Conservation (phyloP, 1,284 basidiomycete genomes). For the Apiotrichum porosum region DNA sequence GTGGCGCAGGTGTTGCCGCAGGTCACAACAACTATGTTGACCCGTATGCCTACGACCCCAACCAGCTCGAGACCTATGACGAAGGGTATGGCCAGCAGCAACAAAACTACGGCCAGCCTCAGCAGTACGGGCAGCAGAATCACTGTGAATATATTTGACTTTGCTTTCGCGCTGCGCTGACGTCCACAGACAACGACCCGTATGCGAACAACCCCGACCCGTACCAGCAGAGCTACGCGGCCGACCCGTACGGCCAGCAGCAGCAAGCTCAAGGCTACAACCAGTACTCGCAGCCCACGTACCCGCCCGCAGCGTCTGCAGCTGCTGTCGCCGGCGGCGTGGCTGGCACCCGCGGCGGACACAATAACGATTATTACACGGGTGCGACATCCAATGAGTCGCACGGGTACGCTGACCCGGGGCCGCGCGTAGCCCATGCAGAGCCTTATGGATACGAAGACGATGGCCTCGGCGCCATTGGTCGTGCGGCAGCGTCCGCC, state of each 20-base stretch:
- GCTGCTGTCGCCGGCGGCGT: constrained; percentile 1
- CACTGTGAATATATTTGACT: neutral
- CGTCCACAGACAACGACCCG: constrained; percentile 16
- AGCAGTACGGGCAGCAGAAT: neutral
- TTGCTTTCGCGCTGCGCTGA: too few species aligned
- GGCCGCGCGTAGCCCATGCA: neutral
- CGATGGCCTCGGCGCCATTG: constrained; percentile 36
- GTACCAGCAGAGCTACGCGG: constrained; percentile 11
- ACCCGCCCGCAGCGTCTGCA: neutral
- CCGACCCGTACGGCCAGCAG: neutral
- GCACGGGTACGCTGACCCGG: constrained; percentile 1
- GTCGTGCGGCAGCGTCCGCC: constrained; percentile 27
- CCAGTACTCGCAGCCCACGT: neutral
- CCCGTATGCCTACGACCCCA: constrained; percentile 12
- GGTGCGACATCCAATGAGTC: neutral
- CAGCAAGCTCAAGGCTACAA: neutral
- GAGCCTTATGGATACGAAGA: constrained; percentile 11
- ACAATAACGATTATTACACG: neutral
- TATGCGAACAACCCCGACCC: constrained; percentile 9
- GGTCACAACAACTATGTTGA: constrained; percentile 18
- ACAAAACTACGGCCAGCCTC: neutral
- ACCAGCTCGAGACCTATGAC: neutral
- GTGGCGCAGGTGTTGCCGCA: constrained; percentile 29
- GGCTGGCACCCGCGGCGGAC: neutral
- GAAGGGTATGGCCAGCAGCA: neutral